Percentiles rank a stretch among this genome's conserved stretches.
Evolutionary conservation across 139 green algal species (phyloP).

Genomic region (Limnomonas spitsbergensis): DNA sequence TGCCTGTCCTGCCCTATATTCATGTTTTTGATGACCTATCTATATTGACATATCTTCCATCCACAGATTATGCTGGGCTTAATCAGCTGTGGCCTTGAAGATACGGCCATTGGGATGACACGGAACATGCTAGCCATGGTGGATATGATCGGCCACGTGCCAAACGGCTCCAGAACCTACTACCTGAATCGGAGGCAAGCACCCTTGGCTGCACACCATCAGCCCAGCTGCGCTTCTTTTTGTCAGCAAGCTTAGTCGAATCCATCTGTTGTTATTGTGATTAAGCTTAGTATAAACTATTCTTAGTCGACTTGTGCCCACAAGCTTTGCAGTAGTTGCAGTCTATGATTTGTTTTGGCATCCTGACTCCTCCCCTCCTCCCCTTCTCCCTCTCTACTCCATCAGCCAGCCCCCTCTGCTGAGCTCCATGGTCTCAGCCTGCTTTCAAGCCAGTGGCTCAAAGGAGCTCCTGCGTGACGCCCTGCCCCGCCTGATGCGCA

Average conservation of each 20-base stretch:
- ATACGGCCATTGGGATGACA: constrained; percentile 58
- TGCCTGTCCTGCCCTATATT: too few species aligned
- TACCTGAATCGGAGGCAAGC: constrained; percentile 84
- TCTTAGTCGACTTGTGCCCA: too few species aligned
- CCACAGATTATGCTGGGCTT: constrained; percentile 71
- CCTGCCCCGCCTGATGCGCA: constrained; percentile 62
- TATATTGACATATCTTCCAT: too few species aligned
- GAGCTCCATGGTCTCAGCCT: constrained; percentile 53
- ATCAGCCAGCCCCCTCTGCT: constrained; percentile 88
- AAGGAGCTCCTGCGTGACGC: constrained; percentile 31
- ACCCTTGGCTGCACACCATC: neutral
- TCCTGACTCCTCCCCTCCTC: neutral
- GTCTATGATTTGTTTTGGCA: neutral
- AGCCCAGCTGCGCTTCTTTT: neutral
- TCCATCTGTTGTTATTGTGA: too few species aligned
- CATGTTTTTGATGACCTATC: too few species aligned
- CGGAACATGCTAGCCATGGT: constrained; percentile 74
- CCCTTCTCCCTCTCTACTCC: neutral
- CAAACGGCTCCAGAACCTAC: constrained; percentile 87
- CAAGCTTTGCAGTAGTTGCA: too few species aligned
- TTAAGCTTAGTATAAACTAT: too few species aligned
- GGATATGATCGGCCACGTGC: constrained; percentile 72
- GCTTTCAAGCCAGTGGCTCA: neutral
- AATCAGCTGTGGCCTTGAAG: constrained; percentile 65
- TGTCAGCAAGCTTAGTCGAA: neutral